Percentiles rank a stretch among this genome's conserved stretches.
Evolutionary conservation across 2,329 filamentous ascomycete genomes (phyloP).

Genomic region (Penicillium sumatraense): DNA sequence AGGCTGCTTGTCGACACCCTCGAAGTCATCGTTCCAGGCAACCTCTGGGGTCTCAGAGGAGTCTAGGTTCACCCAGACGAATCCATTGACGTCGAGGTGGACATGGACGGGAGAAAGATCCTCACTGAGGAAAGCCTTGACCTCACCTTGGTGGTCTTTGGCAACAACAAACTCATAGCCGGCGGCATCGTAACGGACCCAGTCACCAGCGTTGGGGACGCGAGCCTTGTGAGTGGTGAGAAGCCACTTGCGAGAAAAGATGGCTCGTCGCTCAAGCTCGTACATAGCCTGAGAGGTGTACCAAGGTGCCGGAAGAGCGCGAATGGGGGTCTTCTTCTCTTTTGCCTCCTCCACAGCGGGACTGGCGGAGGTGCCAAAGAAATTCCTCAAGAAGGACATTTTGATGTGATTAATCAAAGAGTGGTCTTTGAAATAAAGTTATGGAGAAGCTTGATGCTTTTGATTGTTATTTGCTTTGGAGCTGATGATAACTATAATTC

Average conservation of each 20-base stretch:
- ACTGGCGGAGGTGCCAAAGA: constrained; percentile 29
- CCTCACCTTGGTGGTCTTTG: constrained; percentile 55
- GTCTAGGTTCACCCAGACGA: constrained; percentile 65
- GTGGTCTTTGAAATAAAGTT: constrained; percentile 1
- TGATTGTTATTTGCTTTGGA: constrained; percentile 8
- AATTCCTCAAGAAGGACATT: constrained; percentile 36
- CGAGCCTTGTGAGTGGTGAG: constrained; percentile 37
- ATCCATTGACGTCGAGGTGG: constrained; percentile 58
- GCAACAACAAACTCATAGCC: constrained; percentile 60
- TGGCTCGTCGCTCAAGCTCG: constrained; percentile 51
- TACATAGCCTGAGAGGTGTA: constrained; percentile 59
- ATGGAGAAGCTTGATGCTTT: constrained; percentile 1
- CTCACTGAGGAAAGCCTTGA: constrained; percentile 56
- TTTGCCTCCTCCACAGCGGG: constrained; percentile 16
- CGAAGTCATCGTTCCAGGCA: constrained; percentile 60
- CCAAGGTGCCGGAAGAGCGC: constrained; percentile 55
- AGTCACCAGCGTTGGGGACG: constrained; percentile 59
- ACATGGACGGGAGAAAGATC: constrained; percentile 59
- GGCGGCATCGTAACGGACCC: constrained; percentile 58
- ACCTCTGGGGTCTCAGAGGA: constrained; percentile 50
- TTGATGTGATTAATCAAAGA: constrained; percentile 6
- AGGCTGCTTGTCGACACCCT: constrained; percentile 53
- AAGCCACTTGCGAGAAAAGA: constrained; percentile 26
- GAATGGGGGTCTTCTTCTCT: constrained; percentile 38
- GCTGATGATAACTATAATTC: constrained; percentile 14